Conservation (phyloP, 768 basidiomycete species). For the Porphyrellus cyaneotinctus region DNA sequence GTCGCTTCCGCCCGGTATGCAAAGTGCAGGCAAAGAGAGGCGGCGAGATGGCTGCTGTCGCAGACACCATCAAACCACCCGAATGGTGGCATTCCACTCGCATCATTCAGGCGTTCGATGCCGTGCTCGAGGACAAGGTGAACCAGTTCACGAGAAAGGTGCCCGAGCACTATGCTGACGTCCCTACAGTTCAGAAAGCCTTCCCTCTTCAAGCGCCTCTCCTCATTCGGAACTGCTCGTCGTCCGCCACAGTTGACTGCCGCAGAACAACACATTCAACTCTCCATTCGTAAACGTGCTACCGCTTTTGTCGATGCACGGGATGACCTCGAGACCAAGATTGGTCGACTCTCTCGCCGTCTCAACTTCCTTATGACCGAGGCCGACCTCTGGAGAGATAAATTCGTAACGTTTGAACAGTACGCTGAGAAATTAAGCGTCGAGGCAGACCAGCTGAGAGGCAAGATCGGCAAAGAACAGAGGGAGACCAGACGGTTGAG, state of each 20-base stretch:
- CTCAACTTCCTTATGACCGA: constrained; percentile 92
- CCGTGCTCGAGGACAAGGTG: constrained; percentile 82
- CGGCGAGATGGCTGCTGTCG: constrained; percentile 73
- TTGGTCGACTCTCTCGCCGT: constrained; percentile 77
- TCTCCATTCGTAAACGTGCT: constrained; percentile 89
- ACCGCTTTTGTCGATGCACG: constrained; percentile 91
- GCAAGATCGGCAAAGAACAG: constrained; percentile 90
- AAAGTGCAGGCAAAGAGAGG: constrained; percentile 85
- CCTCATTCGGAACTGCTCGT: constrained; percentile 66
- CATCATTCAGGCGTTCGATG: constrained; percentile 87
- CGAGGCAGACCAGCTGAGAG: constrained; percentile 79
- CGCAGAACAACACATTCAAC: constrained; percentile 83
- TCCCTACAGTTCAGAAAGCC: constrained; percentile 77
- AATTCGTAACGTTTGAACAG: constrained; percentile 91
- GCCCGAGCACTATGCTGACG: constrained; percentile 3
- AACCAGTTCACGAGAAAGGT: not conserved
- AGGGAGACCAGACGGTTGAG: constrained; percentile 82
- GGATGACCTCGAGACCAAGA: constrained; percentile 92
- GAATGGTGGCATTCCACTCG: constrained; percentile 94
- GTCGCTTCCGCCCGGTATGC: constrained; percentile 86
- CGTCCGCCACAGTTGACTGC: constrained; percentile 67
- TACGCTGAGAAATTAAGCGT: constrained; percentile 87
- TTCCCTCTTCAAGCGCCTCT: constrained; percentile 79
- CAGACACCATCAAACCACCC: constrained; percentile 85
- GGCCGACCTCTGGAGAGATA: constrained; percentile 86